Evolutionary conservation across 345 rosid species (phyloP).

Genomic region (Orychophragmus violaceus): DNA sequence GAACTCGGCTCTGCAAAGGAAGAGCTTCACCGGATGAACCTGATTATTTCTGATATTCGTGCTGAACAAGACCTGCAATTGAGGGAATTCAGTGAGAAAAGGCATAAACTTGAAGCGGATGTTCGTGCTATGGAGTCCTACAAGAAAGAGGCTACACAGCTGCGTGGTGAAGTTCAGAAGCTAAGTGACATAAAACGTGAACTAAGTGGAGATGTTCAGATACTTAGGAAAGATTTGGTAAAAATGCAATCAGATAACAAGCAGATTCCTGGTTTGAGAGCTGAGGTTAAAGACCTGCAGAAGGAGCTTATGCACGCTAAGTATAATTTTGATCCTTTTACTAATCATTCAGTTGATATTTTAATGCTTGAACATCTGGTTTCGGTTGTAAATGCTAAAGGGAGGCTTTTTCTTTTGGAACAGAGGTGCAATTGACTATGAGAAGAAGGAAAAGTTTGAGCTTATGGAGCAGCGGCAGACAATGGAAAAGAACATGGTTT

Average conservation of each 20-base stretch:
- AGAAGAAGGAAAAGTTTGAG: constrained; percentile 91
- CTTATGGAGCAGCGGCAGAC: constrained; percentile 86
- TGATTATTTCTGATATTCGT: constrained; percentile 55
- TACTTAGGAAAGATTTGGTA: constrained; percentile 54
- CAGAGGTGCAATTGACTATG: constrained; percentile 79
- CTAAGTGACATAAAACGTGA: constrained; percentile 63
- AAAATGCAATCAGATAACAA: constrained; percentile 69
- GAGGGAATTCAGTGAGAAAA: constrained; percentile 76
- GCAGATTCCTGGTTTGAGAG: constrained; percentile 59
- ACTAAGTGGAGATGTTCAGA: constrained; percentile 63
- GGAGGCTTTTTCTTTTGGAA: background rate
- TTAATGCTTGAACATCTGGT: background rate
- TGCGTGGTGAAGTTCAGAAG: constrained; percentile 69
- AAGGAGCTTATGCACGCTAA: constrained; percentile 91
- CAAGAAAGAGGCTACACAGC: constrained; percentile 64
- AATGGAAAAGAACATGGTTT: constrained; percentile 90
- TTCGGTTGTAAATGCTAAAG: background rate
- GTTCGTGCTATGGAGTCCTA: constrained; percentile 73
- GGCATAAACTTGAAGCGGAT: constrained; percentile 80
- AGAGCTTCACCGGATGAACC: constrained; percentile 77
- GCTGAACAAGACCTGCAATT: constrained; percentile 57
- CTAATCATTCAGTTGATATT: background rate
- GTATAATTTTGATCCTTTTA: constrained; percentile 34
- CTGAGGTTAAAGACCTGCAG: constrained; percentile 63
- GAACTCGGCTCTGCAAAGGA: constrained; percentile 81